Percentiles rank a stretch among this genome's conserved stretches.
Conservation (phyloP, 164 flowering plant genomes). For the Paratinospora sagittata region DNA sequence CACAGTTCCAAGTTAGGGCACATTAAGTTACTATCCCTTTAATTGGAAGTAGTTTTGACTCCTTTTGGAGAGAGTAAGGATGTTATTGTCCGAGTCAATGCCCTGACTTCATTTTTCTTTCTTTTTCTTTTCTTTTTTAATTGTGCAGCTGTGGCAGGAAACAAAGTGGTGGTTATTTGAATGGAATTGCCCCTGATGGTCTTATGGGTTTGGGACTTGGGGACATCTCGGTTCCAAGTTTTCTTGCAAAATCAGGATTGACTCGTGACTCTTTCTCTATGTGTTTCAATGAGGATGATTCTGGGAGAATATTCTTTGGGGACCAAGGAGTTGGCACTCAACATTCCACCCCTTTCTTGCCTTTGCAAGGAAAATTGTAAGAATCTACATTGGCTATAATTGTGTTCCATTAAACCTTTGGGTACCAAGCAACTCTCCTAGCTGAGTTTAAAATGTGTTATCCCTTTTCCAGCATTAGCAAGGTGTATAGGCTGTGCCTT, state of each 20-base stretch:
- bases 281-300: constrained; percentile 73
- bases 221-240: constrained; percentile 76
- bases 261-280: constrained; percentile 72
- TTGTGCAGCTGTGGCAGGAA: constrained; percentile 88
- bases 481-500: background rate
- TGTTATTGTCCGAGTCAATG: background rate
- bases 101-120: background rate
- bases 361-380: constrained; percentile 63
- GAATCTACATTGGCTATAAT: background rate
- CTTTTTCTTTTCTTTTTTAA: constrained; percentile 10
- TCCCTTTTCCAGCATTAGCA: background rate
- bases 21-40: background rate
- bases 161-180: constrained; percentile 85
- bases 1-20: background rate
- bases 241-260: constrained; percentile 70
- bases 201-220: constrained; percentile 86
- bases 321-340: constrained; percentile 65
- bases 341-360: constrained; percentile 60
- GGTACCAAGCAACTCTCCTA: background rate
- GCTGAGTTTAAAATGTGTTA: background rate
- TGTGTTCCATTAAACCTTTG: background rate
- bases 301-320: constrained; percentile 88
- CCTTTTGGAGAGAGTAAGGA: background rate
- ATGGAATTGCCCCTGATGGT: constrained; percentile 96
- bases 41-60: background rate